These are phyloP conservation scores for Hypoxylon cercidicola DNA, from an alignment of 495 filamentous ascomycete genomes.

Conservation along the genomic window DNA sequence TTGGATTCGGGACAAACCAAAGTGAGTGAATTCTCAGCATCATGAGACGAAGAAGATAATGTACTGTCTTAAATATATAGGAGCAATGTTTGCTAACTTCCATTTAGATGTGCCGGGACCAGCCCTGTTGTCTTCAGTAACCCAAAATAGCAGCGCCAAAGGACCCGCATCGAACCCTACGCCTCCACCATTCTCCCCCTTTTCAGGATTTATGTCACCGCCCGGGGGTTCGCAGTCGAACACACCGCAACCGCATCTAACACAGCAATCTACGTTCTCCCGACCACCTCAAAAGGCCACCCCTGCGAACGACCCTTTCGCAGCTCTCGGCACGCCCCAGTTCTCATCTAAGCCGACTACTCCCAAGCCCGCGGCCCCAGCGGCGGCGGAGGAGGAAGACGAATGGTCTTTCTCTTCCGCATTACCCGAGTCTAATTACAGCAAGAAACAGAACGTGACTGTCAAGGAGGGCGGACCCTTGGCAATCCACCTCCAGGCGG, in stretches of 20 bases:
- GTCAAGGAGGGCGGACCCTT: conserved; percentile 63
- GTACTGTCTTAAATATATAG: background rate
- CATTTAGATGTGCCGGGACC: conserved; percentile 69
- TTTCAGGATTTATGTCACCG: conserved; percentile 63
- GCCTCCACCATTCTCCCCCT: conserved; percentile 67
- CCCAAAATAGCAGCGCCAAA: conserved; percentile 65
- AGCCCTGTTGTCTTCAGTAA: conserved; percentile 71
- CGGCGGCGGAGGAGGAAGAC: conserved; percentile 70
- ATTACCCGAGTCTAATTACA: conserved; percentile 73
- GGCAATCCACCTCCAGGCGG: conserved; percentile 62
- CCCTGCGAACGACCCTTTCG: conserved; percentile 69
- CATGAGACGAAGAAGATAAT: background rate
- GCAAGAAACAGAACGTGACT: conserved; percentile 56
- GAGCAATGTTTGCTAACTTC: conserved; percentile 19
- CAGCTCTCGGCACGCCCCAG: conserved; percentile 70
- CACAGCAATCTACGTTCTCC: conserved; percentile 57
- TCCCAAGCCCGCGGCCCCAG: conserved; percentile 48
- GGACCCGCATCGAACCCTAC: conserved; percentile 51
- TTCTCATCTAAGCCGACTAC: conserved; percentile 56
- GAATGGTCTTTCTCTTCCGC: conserved; percentile 96
- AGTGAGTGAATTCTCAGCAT: conserved; percentile 54
- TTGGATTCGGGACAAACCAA: conserved; percentile 78
- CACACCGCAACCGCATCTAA: conserved; percentile 59
- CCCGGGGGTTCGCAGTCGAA: conserved; percentile 53
- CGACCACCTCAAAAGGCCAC: conserved; percentile 49